Base-by-base conservation (phyloP, 2,329 filamentous ascomycete species). In the Cercospora sp. region DNA sequence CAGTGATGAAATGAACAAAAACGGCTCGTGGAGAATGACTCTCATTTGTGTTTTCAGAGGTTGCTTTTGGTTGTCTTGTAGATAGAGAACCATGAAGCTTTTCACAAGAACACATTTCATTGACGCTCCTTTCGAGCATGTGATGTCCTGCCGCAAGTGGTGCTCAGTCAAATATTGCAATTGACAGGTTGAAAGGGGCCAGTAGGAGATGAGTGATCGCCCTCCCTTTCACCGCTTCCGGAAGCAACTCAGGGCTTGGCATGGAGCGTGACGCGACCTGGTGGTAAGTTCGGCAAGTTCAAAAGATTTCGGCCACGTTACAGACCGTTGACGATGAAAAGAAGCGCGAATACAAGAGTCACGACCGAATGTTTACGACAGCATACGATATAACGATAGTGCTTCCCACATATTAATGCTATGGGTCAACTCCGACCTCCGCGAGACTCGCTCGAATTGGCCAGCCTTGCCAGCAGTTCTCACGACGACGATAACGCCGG, bases 361-460 rank as follows among this genome's bases (percentile, higher is more conserved):
- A 60, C 26, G 28, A 55, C 30, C 51, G 45, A 26, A 53, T 60
- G 39, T 36, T 26, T 65, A 60, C 63, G 33, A 65, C 60, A 65
- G 53, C 33, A 57, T 31, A 60, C 55, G 36, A 60, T 36, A 65
- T 31, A 57, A 48, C 51, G 48, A 64, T 39, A 64, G 42, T 13
- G 18, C 20, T 28, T 33, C 3, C 28, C 55, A 36, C 30, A 36
- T 5, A 36, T 28, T 59, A 20, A 36, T 60, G 57, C 57, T 10
- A 68, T 68, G 66, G 64, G 57, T 45, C 66, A 69, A 63, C 66
- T 69, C 59, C 67, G 67, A 16, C 70, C 83, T 12, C 82, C 88
- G 69, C 92, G 95, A 82, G 95, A 99, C 85, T 98, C 94, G 58
- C 89, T 99, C 77, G 95, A 99, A 83, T 90, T 99, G 67, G 95